phyloP scores from a whole-genome alignment of 352 stramenopile species.

The Albugo candida region DNA sequence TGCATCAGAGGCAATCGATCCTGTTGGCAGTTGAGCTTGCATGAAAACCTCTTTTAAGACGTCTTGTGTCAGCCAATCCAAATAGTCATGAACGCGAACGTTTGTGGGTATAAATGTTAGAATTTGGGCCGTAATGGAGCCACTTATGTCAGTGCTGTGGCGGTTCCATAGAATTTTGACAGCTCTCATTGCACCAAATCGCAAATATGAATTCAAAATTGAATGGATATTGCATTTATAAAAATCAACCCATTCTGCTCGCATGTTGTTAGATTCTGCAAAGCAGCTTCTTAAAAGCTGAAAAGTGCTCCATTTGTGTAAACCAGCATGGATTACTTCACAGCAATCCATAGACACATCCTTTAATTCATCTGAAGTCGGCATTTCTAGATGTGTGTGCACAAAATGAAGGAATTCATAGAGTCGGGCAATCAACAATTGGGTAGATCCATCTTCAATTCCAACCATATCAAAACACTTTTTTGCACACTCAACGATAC shows the following conservation, averaged over 20 bases:
- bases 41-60: slow-evolving; percentile 25
- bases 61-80: slow-evolving; percentile 28
- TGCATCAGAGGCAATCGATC: not conserved
- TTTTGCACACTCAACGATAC: too few species aligned
- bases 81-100: slow-evolving; percentile 24
- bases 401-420: too few species aligned
- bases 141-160: slow-evolving; percentile 15
- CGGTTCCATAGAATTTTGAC: slow-evolving; percentile 33
- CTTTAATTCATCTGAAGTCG: too few species aligned
- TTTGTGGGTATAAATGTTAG: slow-evolving; percentile 16
- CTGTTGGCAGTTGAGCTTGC: slow-evolving; percentile 7
- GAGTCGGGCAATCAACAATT: too few species aligned
- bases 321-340: slow-evolving; percentile 9
- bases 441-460: too few species aligned
- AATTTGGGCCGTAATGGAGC: slow-evolving; percentile 18
- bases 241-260: slow-evolving; percentile 19
- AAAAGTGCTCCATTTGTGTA: slow-evolving; percentile 54
- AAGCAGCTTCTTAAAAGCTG: slow-evolving; percentile 21
- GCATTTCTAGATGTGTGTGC: too few species aligned
- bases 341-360: slow-evolving; percentile 1
- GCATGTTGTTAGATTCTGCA: slow-evolving; percentile 1
- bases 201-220: slow-evolving; percentile 23
- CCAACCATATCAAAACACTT: too few species aligned
- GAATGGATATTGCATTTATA: slow-evolving; percentile 13
- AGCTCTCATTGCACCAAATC: slow-evolving; percentile 25